Evolutionary conservation across 768 basidiomycete species (phyloP).

Genomic region (Pulveroboletus frians): DNA sequence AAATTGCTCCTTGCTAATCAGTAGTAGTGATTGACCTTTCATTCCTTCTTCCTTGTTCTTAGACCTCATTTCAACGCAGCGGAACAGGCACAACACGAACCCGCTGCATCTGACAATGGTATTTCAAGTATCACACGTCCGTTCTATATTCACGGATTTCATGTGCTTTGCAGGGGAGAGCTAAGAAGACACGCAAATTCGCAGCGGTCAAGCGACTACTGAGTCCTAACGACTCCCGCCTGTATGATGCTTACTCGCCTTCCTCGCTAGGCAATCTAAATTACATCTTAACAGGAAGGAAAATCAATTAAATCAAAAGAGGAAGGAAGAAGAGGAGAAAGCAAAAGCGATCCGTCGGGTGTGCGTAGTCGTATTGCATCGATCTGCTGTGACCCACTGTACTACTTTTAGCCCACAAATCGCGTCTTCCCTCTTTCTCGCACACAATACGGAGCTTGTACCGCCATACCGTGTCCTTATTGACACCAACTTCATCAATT

Average conservation of each 20-base stretch:
- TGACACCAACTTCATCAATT: constrained; percentile 99
- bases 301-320: constrained; percentile 85
- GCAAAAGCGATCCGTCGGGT: constrained; percentile 72
- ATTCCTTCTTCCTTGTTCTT: too few species aligned
- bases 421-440: constrained; percentile 89
- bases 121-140: background rate
- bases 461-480: constrained; percentile 97
- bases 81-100: background rate
- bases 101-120: constrained; percentile 14
- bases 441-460: constrained; percentile 92
- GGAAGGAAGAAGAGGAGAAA: constrained; percentile 77
- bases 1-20: too few species aligned
- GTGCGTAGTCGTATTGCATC: constrained; percentile 42
- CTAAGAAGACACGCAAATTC: constrained; percentile 93
- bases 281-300: constrained; percentile 62
- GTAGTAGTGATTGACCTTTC: too few species aligned
- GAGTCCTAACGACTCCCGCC: constrained; percentile 87
- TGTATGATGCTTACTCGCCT: constrained; percentile 49
- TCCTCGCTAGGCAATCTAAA: background rate
- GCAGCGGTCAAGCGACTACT: constrained; percentile 90
- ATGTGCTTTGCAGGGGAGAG: constrained; percentile 59
- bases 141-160: background rate
- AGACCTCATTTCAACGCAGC: background rate
- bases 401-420: constrained; percentile 58
- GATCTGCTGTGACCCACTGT: background rate